phyloP scores from a whole-genome alignment of 345 rosid genomes.

The Bruguiera gymnorhiza region DNA sequence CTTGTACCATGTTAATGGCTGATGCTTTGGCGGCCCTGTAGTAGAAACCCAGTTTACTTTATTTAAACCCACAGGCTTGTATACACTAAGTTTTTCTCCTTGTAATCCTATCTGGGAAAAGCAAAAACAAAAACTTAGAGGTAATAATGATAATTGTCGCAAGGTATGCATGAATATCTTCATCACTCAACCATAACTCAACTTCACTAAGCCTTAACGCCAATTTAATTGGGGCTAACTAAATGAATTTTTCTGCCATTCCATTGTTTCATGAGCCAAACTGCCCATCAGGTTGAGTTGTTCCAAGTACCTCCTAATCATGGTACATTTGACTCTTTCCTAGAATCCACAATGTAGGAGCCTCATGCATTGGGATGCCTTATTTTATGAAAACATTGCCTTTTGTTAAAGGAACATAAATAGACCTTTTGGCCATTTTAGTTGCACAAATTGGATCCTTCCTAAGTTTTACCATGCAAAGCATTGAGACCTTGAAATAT shows the following conservation, averaged over 20 bases:
- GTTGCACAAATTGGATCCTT: not conserved
- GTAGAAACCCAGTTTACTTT: slow-evolving; percentile 64
- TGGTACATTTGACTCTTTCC: too few species aligned
- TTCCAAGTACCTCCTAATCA: too few species aligned
- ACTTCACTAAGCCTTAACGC: too few species aligned
- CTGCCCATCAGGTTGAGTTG: too few species aligned
- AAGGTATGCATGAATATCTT: not conserved
- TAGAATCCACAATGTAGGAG: too few species aligned
- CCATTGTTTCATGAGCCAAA: too few species aligned
- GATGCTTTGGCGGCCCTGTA: slow-evolving; percentile 58
- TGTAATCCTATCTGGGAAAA: slow-evolving; percentile 61
- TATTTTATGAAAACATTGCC: too few species aligned
- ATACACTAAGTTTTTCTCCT: slow-evolving; percentile 73
- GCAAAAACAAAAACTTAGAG: slow-evolving; percentile 9
- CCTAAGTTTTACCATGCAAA: not conserved
- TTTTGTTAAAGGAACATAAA: not conserved
- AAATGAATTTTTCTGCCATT: too few species aligned
- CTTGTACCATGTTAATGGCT: slow-evolving; percentile 94
- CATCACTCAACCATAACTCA: not conserved
- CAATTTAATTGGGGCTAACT: too few species aligned
- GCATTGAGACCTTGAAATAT: not conserved
- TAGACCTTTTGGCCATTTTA: not conserved
- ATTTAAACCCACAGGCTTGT: slow-evolving; percentile 45
- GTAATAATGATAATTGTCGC: slow-evolving; percentile 1
- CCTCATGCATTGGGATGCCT: too few species aligned